Base-by-base conservation (phyloP, 2,329 filamentous ascomycete species). In the Colletotrichum zoysiae region DNA sequence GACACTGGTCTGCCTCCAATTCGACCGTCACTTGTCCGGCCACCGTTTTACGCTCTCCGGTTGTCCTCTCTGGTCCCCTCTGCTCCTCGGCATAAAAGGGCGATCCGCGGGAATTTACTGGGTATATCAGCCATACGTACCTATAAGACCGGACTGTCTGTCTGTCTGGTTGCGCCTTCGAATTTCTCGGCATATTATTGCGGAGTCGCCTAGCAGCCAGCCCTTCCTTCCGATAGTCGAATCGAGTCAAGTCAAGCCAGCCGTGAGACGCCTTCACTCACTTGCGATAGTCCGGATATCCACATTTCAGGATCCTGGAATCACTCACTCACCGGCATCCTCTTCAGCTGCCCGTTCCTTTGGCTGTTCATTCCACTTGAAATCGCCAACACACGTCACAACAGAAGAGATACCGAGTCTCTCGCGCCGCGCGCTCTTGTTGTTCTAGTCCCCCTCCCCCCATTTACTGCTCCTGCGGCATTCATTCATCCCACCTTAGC, bases 141-240 rank as follows among this genome's bases (percentile, higher is more conserved):
- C 35, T 71, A 57, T 62, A 73, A 62, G 56, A 67, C 67, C 67
- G 62, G 62, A 62, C 59, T 69, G 26, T 59, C 59, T 70, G 62
- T 58, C 59, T 69, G 26, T 59, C 59, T 70, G 23, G 69, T 56
- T 23, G 65, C 42, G 62, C 67, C 51, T 67, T 62, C 67, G 26
- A 42, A 57, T 26, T 46, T 57, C 23, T 56, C 56, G 61, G 38
- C 67, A 30, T 30, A 30, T 61, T 73, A 66, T 67, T 58, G 62
- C 70, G 67, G 70, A 71, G 62, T 50, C 35, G 26, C 38, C n/a
- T 40, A 61, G 9, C 40, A 56, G 20, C 40, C n/a, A n/a, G n/a
- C n/a, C n/a, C n/a, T n/a, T n/a, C 65, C n/a, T 35, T 35, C 59
- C 33, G 26, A 60, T 38, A 60, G 40, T 65, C 40, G 46, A 72